These are phyloP conservation scores for Orbilia oligospora DNA, from an alignment of 2,329 filamentous ascomycete species.

Conservation along the genomic window DNA sequence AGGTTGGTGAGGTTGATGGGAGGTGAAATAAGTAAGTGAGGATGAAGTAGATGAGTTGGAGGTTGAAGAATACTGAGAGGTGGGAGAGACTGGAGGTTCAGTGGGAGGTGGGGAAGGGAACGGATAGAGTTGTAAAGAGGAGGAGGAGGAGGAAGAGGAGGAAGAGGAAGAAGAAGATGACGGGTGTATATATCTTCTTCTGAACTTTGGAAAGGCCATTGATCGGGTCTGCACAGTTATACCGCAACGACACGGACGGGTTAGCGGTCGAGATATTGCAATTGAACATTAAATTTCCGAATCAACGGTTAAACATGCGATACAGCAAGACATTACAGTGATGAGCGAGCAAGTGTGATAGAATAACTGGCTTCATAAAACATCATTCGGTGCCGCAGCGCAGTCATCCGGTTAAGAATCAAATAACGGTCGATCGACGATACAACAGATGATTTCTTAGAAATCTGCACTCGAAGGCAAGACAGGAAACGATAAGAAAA, in stretches of 20 bases:
- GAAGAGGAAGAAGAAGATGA: constrained; percentile 52
- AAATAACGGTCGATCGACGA: background rate
- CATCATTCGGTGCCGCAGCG: background rate
- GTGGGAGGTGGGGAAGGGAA: constrained; percentile 57
- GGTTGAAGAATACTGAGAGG: constrained; percentile 40
- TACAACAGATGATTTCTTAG: background rate
- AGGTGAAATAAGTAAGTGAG: constrained; percentile 29
- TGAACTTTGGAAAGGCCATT: constrained; percentile 58
- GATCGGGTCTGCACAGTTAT: constrained; percentile 39
- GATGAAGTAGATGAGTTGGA: constrained; percentile 29
- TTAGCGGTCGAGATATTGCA: background rate
- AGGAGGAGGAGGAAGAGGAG: background rate
- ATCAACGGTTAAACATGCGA: background rate
- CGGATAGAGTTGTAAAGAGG: constrained; percentile 46
- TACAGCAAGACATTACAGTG: background rate
- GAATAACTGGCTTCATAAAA: background rate
- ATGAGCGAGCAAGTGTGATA: background rate
- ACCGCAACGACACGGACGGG: background rate
- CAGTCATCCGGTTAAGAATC: background rate
- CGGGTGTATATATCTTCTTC: constrained; percentile 54
- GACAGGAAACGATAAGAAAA: background rate
- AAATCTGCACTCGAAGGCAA: background rate
- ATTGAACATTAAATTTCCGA: background rate
- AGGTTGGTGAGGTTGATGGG: background rate
- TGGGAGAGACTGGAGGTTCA: constrained; percentile 53